Conservation (phyloP, 2,329 filamentous ascomycete genomes). For the Trichoderma atroviride region DNA sequence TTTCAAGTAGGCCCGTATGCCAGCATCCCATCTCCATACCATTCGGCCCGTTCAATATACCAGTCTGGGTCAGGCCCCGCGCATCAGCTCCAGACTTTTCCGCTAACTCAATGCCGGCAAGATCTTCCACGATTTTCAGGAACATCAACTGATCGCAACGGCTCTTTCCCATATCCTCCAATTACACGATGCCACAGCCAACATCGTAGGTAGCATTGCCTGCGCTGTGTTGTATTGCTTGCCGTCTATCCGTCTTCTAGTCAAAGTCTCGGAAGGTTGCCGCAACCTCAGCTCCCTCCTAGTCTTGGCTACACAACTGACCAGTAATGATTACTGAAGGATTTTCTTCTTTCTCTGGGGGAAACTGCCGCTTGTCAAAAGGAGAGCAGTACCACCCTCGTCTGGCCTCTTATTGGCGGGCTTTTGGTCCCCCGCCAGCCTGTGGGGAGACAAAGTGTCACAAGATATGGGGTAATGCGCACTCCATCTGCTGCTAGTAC, state of each 20-base stretch:
- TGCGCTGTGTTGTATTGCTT: neutral
- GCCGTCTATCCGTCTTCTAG: slow-evolving; percentile 14
- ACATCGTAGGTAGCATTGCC: neutral
- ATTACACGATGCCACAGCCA: neutral
- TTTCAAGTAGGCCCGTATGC: slow-evolving; percentile 21
- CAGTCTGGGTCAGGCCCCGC: slow-evolving; percentile 10
- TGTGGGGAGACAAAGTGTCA: slow-evolving; percentile 20
- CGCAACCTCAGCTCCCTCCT: neutral
- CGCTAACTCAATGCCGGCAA: slow-evolving; percentile 7
- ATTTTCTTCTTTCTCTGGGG: neutral
- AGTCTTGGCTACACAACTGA: too few species aligned
- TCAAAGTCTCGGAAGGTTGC: neutral
- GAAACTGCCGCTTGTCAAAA: neutral
- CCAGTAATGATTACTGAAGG: neutral
- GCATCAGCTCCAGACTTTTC: slow-evolving; percentile 11
- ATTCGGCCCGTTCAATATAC: slow-evolving; percentile 25
- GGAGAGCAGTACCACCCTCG: neutral
- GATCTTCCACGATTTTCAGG: slow-evolving; percentile 13
- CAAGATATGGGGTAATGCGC: slow-evolving; percentile 1
- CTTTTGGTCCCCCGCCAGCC: neutral
- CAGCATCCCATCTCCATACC: slow-evolving; percentile 13
- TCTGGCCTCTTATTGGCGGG: neutral
- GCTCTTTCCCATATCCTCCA: neutral
- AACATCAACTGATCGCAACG: neutral
- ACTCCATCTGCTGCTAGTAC: slow-evolving; percentile 6